Percentiles rank a stretch among this genome's conserved stretches.
Conservation (phyloP, 768 basidiomycete genomes). For the Xerocomus potaroensis region DNA sequence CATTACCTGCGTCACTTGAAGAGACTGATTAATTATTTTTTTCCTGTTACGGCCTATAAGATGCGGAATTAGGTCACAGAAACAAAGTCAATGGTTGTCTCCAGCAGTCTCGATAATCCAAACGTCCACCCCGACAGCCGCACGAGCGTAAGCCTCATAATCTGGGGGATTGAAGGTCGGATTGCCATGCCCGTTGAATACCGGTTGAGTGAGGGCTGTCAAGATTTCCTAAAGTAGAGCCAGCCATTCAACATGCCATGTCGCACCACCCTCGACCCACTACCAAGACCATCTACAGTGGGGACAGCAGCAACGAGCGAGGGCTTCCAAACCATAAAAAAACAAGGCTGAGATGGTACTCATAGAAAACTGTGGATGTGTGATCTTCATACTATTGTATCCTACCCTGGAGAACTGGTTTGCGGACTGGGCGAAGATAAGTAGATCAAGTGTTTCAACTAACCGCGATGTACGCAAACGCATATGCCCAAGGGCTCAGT, state of each 20-base stretch:
- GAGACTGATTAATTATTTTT: slow-evolving; percentile 71
- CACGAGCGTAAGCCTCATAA: slow-evolving; percentile 79
- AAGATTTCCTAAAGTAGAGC: slow-evolving; percentile 52
- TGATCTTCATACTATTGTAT: slow-evolving; percentile 71
- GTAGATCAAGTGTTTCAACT: not conserved
- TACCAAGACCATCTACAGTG: slow-evolving; percentile 78
- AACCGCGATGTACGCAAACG: slow-evolving; percentile 43
- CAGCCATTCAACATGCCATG: not conserved
- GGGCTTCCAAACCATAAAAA: slow-evolving; percentile 72
- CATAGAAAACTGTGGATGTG: not conserved
- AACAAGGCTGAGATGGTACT: not conserved
- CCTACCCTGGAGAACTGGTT: slow-evolving; percentile 81
- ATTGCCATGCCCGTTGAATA: slow-evolving; percentile 75
- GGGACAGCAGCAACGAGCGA: slow-evolving; percentile 72
- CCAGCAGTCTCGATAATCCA: slow-evolving; percentile 91
- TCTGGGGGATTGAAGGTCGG: slow-evolving; percentile 90
- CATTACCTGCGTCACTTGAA: slow-evolving; percentile 66
- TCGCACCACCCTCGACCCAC: slow-evolving; percentile 9
- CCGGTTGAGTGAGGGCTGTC: slow-evolving; percentile 91
- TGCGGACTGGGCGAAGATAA: slow-evolving; percentile 21
- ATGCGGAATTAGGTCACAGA: not conserved
- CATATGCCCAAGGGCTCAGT: slow-evolving; percentile 64
- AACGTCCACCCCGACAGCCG: slow-evolving; percentile 84
- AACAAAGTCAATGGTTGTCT: slow-evolving; percentile 63
- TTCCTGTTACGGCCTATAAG: slow-evolving; percentile 49